Conservation (phyloP, 495 filamentous ascomycete species). For the Aspergillus saccharolyticus region DNA sequence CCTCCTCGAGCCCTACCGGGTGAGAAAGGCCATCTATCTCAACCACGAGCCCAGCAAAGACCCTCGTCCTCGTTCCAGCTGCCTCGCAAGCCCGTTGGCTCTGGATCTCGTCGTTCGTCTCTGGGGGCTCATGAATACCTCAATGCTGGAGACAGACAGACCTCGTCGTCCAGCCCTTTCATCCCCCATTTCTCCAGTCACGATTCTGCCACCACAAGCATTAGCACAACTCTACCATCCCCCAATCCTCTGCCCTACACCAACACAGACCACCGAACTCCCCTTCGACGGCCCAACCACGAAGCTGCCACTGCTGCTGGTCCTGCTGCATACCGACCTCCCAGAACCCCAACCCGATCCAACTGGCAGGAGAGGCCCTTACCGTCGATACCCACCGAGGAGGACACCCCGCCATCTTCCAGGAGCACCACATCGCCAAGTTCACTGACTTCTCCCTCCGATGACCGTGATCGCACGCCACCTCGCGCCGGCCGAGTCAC, state of each 20-base stretch:
- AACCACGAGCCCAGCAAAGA: conserved; percentile 20
- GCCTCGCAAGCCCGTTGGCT: conserved; percentile 40
- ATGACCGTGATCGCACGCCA: conserved; percentile 15
- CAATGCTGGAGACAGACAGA: conserved; percentile 14
- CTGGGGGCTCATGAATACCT: conserved; percentile 25
- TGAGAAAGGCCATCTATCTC: conserved; percentile 16
- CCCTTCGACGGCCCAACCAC: not conserved
- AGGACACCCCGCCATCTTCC: not conserved
- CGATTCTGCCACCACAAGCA: conserved; percentile 15
- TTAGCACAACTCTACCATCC: conserved; percentile 8
- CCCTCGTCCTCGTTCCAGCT: conserved; percentile 30
- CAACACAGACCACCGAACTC: not conserved
- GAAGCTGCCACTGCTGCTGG: conserved; percentile 1
- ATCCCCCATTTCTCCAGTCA: conserved; percentile 41
- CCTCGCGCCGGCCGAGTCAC: conserved; percentile 28
- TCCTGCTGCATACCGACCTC: not conserved
- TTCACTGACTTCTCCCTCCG: conserved; percentile 16
- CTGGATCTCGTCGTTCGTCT: conserved; percentile 30
- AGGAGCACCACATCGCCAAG: conserved; percentile 1
- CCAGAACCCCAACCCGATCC: conserved; percentile 11
- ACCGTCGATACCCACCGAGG: conserved; percentile 7
- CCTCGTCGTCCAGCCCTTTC: conserved; percentile 24
- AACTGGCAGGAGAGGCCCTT: conserved; percentile 22
- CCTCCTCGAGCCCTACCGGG: conserved; percentile 28
- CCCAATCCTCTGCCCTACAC: conserved; percentile 16